Percentiles rank a stretch among this genome's conserved stretches.
Conservation (phyloP, 2,329 filamentous ascomycete species). For the Scedosporium boydii region DNA sequence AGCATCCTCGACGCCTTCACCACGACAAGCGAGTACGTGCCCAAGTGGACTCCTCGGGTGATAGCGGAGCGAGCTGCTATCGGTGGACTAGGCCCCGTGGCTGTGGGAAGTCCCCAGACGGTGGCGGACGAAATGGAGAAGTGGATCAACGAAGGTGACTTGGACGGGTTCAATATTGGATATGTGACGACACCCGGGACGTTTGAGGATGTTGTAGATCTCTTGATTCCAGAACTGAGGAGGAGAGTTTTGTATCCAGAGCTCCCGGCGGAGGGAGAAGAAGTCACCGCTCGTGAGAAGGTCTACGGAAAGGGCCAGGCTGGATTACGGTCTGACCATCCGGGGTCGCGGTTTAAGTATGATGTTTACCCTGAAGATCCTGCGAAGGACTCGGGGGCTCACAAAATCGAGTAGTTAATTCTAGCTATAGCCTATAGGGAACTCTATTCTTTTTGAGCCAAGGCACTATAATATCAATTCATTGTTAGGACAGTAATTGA, state of each 20-base stretch:
- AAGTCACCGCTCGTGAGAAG: slow-evolving; percentile 48
- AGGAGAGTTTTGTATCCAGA: slow-evolving; percentile 21
- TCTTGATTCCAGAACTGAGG: slow-evolving; percentile 20
- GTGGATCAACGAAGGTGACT: slow-evolving; percentile 31
- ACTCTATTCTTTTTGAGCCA: no score
- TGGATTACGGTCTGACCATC: slow-evolving; percentile 47
- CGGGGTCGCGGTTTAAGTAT: slow-evolving; percentile 51
- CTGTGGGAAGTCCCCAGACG: slow-evolving; percentile 26
- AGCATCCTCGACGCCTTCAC: slow-evolving; percentile 39
- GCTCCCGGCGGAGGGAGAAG: slow-evolving; percentile 18
- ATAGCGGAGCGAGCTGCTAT: slow-evolving; percentile 30
- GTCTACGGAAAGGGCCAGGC: slow-evolving; percentile 51
- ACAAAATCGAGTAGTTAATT: no score
- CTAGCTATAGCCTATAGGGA: no score
- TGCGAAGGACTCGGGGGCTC: no score
- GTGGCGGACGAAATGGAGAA: slow-evolving; percentile 35
- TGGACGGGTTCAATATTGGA: slow-evolving; percentile 31
- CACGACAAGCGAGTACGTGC: slow-evolving; percentile 31
- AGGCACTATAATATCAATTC: no score
- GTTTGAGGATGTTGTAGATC: slow-evolving; percentile 22
- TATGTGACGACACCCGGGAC: slow-evolving; percentile 32
- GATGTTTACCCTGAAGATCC: slow-evolving; percentile 47
- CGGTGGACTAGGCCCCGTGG: slow-evolving; percentile 27
- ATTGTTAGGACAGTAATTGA: no score
- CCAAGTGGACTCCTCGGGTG: slow-evolving; percentile 33